A percentile compares a stretch with the other conserved stretches of the same genome.
These are phyloP conservation scores for Kregervanrija delftensis DNA, from an alignment of 805 yeast species.

Conservation along the genomic window DNA sequence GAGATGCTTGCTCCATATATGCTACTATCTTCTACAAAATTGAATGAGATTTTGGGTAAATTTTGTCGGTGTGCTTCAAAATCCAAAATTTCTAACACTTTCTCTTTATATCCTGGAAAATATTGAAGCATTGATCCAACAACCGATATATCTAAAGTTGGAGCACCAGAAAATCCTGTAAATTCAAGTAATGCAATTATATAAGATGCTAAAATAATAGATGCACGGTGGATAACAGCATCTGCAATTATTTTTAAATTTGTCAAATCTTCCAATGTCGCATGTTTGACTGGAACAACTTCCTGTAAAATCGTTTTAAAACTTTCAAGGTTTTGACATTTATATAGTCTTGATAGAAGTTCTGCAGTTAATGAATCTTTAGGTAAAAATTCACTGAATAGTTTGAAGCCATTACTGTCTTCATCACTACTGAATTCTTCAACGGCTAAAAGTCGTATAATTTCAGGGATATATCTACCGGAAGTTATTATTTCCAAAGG, in stretches of 20 bases:
- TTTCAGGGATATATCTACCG: constrained; percentile 52
- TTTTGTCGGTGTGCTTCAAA: neutral
- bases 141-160: neutral
- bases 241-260: constrained; percentile 22
- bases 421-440: neutral
- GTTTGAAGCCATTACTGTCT: neutral
- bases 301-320: constrained; percentile 1
- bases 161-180: constrained; percentile 1
- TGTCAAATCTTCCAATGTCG: constrained; percentile 4
- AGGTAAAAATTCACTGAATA: neutral
- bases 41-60: neutral
- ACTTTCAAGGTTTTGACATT: neutral
- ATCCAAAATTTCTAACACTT: constrained; percentile 2
- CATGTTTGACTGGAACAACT: constrained; percentile 1
- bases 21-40: constrained; percentile 6
- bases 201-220: constrained; percentile 35
- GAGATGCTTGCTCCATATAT: constrained; percentile 8
- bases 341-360: constrained; percentile 3
- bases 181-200: constrained; percentile 32
- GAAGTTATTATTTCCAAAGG: constrained; percentile 51
- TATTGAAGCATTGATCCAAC: constrained; percentile 12
- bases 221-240: constrained; percentile 37
- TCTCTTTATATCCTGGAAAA: constrained; percentile 8
- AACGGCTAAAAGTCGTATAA: constrained; percentile 29
- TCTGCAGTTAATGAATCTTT: constrained; percentile 2